Conservation (phyloP, 2,329 filamentous ascomycete species). For the Neonectria magnoliae region DNA sequence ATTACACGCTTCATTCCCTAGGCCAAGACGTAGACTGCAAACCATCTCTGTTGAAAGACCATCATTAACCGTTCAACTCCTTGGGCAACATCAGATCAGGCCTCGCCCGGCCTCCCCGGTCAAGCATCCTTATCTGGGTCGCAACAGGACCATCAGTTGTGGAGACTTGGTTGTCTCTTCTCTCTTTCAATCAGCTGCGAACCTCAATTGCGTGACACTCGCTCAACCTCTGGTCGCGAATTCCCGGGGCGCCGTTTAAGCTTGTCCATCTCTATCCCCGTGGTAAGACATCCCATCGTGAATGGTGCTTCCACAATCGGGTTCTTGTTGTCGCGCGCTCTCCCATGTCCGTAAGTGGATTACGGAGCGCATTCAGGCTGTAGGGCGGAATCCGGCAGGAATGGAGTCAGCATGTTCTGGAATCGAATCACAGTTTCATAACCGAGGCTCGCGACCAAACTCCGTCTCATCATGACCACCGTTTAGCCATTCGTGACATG, state of each 20-base stretch:
- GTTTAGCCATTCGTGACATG: not conserved
- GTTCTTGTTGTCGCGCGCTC: no score
- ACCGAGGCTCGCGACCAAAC: not conserved
- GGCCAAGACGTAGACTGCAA: not conserved
- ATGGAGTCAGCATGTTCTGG: not conserved
- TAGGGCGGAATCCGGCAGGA: not conserved
- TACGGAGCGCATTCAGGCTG: not conserved
- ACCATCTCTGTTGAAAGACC: not conserved
- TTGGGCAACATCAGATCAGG: not conserved
- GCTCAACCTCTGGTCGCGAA: not conserved
- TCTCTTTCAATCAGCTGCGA: constrained; percentile 3
- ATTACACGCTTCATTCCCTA: not conserved
- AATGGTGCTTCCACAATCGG: not conserved
- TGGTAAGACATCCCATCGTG: not conserved
- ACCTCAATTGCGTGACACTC: not conserved
- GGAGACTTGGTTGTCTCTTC: not conserved
- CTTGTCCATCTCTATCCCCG: constrained; percentile 2
- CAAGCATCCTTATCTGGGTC: not conserved
- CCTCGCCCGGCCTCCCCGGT: not conserved
- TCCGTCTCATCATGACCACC: not conserved
- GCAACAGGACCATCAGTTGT: not conserved
- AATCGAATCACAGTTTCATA: not conserved
- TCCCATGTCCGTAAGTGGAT: not conserved
- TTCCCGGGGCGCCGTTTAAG: constrained; percentile 6
- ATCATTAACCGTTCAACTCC: not conserved